Evolutionary conservation across 164 flowering plant genomes (phyloP).

Genomic region (Dillenia suffruticosa): DNA sequence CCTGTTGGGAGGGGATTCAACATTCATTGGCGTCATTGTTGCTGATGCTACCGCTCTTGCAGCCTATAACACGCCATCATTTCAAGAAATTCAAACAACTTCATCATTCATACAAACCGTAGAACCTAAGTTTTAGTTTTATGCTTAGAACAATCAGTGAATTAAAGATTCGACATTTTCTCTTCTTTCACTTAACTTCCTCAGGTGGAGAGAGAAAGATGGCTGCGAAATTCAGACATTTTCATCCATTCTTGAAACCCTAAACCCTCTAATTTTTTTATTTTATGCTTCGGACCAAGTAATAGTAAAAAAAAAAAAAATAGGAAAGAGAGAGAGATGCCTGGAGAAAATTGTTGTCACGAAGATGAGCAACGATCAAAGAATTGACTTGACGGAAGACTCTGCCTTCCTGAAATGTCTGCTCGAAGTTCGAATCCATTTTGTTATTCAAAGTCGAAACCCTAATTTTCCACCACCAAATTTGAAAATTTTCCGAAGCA

Average conservation of each 20-base stretch:
- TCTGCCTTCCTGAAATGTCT: conserved; percentile 63
- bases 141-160: too few species aligned
- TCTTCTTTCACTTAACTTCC: too few species aligned
- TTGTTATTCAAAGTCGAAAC: background rate
- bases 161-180: too few species aligned
- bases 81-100: too few species aligned
- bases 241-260: background rate
- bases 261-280: too few species aligned
- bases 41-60: conserved; percentile 83
- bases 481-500: too few species aligned
- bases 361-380: conserved; percentile 80
- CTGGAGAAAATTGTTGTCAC: conserved; percentile 72
- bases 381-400: conserved; percentile 60
- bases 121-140: too few species aligned
- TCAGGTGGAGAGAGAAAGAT: too few species aligned
- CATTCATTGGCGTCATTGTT: conserved; percentile 79
- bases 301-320: too few species aligned
- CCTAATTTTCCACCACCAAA: background rate
- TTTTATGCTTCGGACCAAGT: too few species aligned
- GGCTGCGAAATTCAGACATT: background rate
- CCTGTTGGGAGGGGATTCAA: conserved; percentile 59
- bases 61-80: conserved; percentile 35
- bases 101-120: too few species aligned
- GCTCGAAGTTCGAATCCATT: conserved; percentile 47
- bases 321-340: conserved; percentile 13